Conservation (phyloP, 306 rosid species). For the Acmispon strigosus region DNA sequence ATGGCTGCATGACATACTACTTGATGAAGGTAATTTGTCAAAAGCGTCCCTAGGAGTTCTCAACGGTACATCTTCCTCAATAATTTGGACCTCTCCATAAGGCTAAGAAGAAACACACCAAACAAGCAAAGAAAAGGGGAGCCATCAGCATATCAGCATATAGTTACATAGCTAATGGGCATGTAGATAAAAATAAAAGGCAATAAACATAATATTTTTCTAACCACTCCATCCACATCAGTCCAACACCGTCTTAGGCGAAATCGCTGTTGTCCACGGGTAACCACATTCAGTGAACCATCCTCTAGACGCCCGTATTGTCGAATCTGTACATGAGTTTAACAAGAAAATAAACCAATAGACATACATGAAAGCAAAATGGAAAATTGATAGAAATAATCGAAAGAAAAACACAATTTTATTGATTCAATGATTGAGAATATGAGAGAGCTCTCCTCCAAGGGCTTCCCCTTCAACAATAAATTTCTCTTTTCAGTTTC, state of each 20-base stretch:
- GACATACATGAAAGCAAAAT: neutral
- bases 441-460: too few species aligned
- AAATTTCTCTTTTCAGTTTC: too few species aligned
- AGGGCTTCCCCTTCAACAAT: too few species aligned
- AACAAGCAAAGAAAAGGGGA: slow-evolving; percentile 20
- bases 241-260: slow-evolving; percentile 60
- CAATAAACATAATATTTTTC: slow-evolving; percentile 25
- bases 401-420: too few species aligned
- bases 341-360: slow-evolving; percentile 18
- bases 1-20: slow-evolving; percentile 5
- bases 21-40: slow-evolving; percentile 42
- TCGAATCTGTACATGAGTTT: slow-evolving; percentile 55
- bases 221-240: slow-evolving; percentile 86
- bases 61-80: slow-evolving; percentile 73
- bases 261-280: slow-evolving; percentile 92
- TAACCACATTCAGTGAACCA: slow-evolving; percentile 80
- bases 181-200: neutral
- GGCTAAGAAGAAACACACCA: slow-evolving; percentile 43
- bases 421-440: too few species aligned
- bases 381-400: too few species aligned
- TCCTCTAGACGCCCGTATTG: slow-evolving; percentile 71
- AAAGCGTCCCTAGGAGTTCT: slow-evolving; percentile 73
- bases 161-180: slow-evolving; percentile 7
- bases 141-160: slow-evolving; percentile 31
- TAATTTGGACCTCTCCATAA: slow-evolving; percentile 85